Percentiles rank a stretch among this genome's conserved stretches.
phyloP scores from a whole-genome alignment of 768 basidiomycete genomes.

The Amanita exitialis region DNA sequence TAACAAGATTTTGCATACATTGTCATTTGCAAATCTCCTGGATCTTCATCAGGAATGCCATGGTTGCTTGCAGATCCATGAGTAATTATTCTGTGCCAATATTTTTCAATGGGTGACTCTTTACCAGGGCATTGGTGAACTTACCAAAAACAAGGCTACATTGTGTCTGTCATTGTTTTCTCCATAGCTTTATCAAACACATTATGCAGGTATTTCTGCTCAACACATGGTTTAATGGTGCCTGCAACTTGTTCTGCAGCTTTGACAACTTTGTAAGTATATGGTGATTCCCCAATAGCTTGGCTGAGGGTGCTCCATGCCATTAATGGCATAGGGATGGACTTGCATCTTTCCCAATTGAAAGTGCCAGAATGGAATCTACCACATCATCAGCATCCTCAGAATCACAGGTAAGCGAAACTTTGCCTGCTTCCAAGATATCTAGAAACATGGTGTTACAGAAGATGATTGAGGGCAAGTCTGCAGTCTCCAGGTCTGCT shows the following conservation, averaged over 20 bases:
- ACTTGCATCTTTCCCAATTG: too few species aligned
- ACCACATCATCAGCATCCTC: too few species aligned
- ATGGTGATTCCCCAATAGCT: too few species aligned
- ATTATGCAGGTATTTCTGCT: conserved; percentile 90
- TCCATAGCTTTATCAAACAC: conserved; percentile 74
- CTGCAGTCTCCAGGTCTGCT: too few species aligned
- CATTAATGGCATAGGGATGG: too few species aligned
- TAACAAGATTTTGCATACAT: conserved; percentile 27
- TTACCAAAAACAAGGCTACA: conserved; percentile 73
- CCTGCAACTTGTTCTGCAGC: conserved; percentile 72
- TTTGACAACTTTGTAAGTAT: conserved; percentile 67
- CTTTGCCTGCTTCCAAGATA: too few species aligned
- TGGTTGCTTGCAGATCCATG: conserved; percentile 84
- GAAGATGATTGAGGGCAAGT: too few species aligned
- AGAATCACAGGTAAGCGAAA: too few species aligned
- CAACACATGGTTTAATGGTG: conserved; percentile 67
- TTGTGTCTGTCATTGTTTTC: not conserved
- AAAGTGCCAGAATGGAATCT: too few species aligned
- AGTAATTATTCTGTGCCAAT: conserved; percentile 88
- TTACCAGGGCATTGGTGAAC: conserved; percentile 84
- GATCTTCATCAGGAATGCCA: conserved; percentile 76
- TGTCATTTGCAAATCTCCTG: conserved; percentile 60
- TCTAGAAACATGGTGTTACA: too few species aligned
- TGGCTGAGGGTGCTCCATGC: too few species aligned
- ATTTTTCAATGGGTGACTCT: conserved; percentile 84